These are phyloP conservation scores for Letharia columbiana DNA, from an alignment of 495 filamentous ascomycete genomes.

Conservation along the genomic window DNA sequence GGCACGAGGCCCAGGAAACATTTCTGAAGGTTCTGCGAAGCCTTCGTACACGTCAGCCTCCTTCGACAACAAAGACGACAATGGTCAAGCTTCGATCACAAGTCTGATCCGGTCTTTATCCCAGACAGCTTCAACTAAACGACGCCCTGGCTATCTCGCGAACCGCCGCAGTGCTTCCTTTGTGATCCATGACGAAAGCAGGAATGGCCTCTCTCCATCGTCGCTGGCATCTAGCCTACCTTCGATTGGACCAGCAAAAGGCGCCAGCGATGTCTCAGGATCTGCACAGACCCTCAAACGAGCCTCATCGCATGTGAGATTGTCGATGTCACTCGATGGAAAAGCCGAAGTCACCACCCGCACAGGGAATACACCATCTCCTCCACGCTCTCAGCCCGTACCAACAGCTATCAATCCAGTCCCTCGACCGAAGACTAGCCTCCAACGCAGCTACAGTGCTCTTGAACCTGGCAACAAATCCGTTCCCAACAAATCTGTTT, in stretches of 20 bases:
- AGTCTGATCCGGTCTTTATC: slow-evolving; percentile 12
- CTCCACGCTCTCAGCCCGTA: slow-evolving; percentile 41
- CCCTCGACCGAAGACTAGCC: slow-evolving; percentile 41
- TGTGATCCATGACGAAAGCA: slow-evolving; percentile 19
- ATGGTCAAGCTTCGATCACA: background rate
- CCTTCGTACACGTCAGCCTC: background rate
- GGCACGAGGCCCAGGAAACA: background rate
- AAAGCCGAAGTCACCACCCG: slow-evolving; percentile 69
- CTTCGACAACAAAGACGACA: background rate
- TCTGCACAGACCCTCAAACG: slow-evolving; percentile 28
- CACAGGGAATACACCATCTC: slow-evolving; percentile 58
- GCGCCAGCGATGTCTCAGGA: slow-evolving; percentile 12
- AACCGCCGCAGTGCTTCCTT: slow-evolving; percentile 36
- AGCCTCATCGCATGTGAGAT: slow-evolving; percentile 44
- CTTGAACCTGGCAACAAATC: slow-evolving; percentile 36
- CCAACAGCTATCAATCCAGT: slow-evolving; percentile 36
- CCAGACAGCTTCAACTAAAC: slow-evolving; percentile 2
- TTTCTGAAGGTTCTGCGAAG: background rate
- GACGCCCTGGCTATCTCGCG: slow-evolving; percentile 31
- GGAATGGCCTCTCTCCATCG: background rate
- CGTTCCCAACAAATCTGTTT: slow-evolving; percentile 34
- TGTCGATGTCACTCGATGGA: slow-evolving; percentile 74
- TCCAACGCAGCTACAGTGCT: slow-evolving; percentile 56
- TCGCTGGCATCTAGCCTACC: background rate
- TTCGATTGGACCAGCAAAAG: background rate